These are phyloP conservation scores for Crassisporium funariophilum DNA, from an alignment of 768 basidiomycete genomes.

Conservation along the genomic window DNA sequence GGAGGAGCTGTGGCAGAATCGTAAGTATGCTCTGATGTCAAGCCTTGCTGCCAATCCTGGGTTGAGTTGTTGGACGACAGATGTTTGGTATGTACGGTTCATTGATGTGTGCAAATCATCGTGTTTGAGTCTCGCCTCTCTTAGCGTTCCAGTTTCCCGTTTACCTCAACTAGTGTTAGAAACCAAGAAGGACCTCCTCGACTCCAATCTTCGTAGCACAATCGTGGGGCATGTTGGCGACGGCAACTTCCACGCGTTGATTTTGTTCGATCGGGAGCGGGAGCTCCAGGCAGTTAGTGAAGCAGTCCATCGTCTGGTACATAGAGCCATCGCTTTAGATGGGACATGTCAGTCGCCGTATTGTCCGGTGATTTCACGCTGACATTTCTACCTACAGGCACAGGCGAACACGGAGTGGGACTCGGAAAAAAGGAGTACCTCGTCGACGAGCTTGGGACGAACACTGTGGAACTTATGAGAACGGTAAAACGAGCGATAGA, in stretches of 20 bases:
- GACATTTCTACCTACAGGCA: too few relatives aligned
- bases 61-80: conserved; percentile 79
- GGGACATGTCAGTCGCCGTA: conserved; percentile 80
- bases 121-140: not conserved
- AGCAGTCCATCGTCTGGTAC: conserved; percentile 70
- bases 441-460: conserved; percentile 76
- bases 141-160: conserved; percentile 68
- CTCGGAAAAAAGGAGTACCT: conserved; percentile 87
- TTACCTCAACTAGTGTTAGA: conserved; percentile 72
- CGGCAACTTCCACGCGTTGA: conserved; percentile 58
- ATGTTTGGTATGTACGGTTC: conserved; percentile 75
- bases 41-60: conserved; percentile 67
- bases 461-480: conserved; percentile 85
- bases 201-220: conserved; percentile 59
- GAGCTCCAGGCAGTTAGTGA: conserved; percentile 56
- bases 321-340: conserved; percentile 71
- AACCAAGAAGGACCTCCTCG: conserved; percentile 75
- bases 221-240: conserved; percentile 85
- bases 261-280: conserved; percentile 59
- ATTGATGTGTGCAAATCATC: not conserved
- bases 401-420: conserved; percentile 88
- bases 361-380: too few relatives aligned
- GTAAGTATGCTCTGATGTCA: conserved; percentile 82
- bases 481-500: conserved; percentile 81
- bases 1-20: conserved; percentile 77